Base-by-base conservation (phyloP, 2,329 filamentous ascomycete species). In the Pestalotiopsis fici region DNA sequence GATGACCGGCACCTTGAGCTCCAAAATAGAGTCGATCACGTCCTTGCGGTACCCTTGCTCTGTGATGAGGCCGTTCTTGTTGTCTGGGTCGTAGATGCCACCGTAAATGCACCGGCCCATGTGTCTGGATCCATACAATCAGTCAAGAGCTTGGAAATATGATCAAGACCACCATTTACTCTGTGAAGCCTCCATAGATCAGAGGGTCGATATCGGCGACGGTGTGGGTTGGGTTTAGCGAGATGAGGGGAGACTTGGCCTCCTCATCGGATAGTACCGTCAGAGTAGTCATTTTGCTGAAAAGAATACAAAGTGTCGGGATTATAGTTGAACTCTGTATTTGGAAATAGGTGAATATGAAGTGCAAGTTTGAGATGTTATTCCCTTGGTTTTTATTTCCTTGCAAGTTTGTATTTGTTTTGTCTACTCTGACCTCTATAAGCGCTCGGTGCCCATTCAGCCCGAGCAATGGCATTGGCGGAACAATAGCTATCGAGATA, bases 41-140 rank as follows among this genome's bases (percentile, higher is more conserved):
- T 96, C 93, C 71, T 86, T 93, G 50, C 93, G 90, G 81, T 93
- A 95, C 55, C 93, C 93, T 71, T 92, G 84, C 65, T 88, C 83
- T 72, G 95, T 92, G 2, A 91, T 90, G n/a, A 94, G 85, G 2
- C 88, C 81, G 77, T 90, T 94, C 3, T 88, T 81, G 77, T 90
- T 94, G 39, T 85, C 87, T 1, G 92, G 93, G 72, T 95, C 93
- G 79, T 94, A 95, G 76, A 96, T 91, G 71, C 93, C 93, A 70
- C 92, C 92, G 77, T 96, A 95, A 75, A 96, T 94, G 83, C 93
- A 96, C 69, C 93, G 89, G 74, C 93, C 93, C 93, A 96, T 96
- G 79, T 96, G 93, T 74, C 91, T 93, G 71, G 37, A 15, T 37
- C 15, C 65, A 59, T 43, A 23, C 57, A 15, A 27, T 68, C 15